Evolutionary conservation across 257 asterid genomes (phyloP).

Genomic region (Solanum pimpinellifolium): DNA sequence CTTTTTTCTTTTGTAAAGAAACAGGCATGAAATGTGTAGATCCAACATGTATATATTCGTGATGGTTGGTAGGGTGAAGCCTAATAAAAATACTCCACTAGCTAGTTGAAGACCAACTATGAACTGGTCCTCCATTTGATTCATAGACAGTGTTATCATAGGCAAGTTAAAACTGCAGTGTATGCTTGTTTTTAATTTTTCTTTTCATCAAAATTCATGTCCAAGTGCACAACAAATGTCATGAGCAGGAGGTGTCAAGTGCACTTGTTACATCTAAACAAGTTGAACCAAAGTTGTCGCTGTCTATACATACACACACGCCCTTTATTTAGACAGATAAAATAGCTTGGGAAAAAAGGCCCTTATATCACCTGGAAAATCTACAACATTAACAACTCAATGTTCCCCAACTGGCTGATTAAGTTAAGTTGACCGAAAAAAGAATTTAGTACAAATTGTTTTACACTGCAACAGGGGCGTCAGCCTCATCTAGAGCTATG

Average conservation of each 20-base stretch:
- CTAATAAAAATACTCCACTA: no score
- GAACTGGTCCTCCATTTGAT: not conserved
- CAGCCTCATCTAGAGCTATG: conserved; percentile 73
- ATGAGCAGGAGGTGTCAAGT: not conserved
- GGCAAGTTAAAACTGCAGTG: not conserved
- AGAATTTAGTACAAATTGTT: conserved; percentile 4
- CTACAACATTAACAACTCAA: conserved; percentile 27
- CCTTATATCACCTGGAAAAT: conserved; percentile 4
- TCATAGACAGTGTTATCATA: not conserved
- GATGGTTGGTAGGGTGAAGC: not conserved
- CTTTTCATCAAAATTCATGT: not conserved
- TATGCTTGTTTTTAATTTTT: not conserved
- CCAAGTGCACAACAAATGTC: not conserved
- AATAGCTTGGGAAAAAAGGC: not conserved
- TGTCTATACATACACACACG: not conserved
- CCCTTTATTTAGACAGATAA: not conserved
- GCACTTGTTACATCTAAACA: not conserved
- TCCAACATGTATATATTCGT: not conserved
- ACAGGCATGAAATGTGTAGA: not conserved
- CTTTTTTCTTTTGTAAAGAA: not conserved
- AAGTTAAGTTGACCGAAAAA: not conserved
- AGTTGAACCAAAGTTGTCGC: not conserved
- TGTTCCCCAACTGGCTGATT: conserved; percentile 8
- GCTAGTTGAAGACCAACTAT: not conserved
- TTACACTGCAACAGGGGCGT: conserved; percentile 52